These are phyloP conservation scores for Termitomyces sp. DNA, from an alignment of 768 basidiomycete genomes.

Conservation along the genomic window DNA sequence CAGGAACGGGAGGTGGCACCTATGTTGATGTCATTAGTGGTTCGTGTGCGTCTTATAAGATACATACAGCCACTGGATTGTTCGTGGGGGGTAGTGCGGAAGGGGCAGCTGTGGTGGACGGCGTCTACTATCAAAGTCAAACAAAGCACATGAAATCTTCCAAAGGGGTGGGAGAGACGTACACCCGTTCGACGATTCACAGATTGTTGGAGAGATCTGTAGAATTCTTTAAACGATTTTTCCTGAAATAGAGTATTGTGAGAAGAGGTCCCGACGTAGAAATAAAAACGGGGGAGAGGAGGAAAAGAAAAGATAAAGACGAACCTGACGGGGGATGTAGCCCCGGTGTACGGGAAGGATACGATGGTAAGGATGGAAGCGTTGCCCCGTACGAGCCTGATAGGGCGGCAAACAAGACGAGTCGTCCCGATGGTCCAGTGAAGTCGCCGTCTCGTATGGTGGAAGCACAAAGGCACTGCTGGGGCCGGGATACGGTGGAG, in stretches of 20 bases:
- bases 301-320: background rate
- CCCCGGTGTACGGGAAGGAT: background rate
- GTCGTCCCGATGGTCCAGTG: slow-evolving; percentile 8
- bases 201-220: slow-evolving; percentile 1
- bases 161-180: background rate
- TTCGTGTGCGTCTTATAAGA: background rate
- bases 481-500: slow-evolving; percentile 1
- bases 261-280: background rate
- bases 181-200: background rate
- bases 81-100: background rate
- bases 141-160: background rate
- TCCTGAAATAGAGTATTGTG: background rate
- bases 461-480: slow-evolving; percentile 1
- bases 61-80: background rate
- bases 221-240: slow-evolving; percentile 2
- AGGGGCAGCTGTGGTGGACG: no score
- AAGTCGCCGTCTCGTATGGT: background rate
- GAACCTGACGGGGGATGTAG: slow-evolving; percentile 3
- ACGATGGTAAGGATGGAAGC: slow-evolving; percentile 14
- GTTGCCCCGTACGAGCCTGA: slow-evolving; percentile 6
- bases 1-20: background rate
- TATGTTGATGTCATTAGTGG: background rate
- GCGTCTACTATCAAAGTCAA: background rate
- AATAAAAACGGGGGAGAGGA: background rate
- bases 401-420: slow-evolving; percentile 15